Percentiles rank a stretch among this genome's conserved stretches.
Evolutionary conservation across 2,329 filamentous ascomycete species (phyloP).

Genomic region (Fragosphaeria purpurea): DNA sequence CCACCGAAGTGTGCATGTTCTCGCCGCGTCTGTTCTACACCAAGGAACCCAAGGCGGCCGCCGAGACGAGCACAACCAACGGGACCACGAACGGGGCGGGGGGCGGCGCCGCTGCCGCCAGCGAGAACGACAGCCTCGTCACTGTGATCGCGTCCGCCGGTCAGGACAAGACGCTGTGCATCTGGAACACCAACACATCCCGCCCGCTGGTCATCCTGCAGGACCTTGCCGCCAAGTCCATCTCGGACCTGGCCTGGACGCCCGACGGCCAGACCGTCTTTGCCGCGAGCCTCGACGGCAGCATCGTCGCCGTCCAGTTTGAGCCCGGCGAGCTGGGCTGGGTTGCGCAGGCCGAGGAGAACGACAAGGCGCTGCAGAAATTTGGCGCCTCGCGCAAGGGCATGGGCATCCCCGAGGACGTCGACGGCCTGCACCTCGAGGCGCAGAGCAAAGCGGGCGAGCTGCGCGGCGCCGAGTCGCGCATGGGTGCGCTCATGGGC

Average conservation of each 20-base stretch:
- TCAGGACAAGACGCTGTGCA: slow-evolving; percentile 89
- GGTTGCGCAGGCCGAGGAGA: slow-evolving; percentile 76
- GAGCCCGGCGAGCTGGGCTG: slow-evolving; percentile 82
- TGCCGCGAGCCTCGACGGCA: slow-evolving; percentile 79
- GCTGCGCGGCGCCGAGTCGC: slow-evolving; percentile 76
- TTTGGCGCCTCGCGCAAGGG: slow-evolving; percentile 82
- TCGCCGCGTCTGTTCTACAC: slow-evolving; percentile 82
- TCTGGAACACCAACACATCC: slow-evolving; percentile 96
- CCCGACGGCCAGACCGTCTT: slow-evolving; percentile 84
- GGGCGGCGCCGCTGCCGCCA: not conserved
- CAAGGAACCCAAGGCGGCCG: slow-evolving; percentile 49
- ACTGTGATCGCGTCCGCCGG: slow-evolving; percentile 96
- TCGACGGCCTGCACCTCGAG: slow-evolving; percentile 78
- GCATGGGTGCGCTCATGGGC: slow-evolving; percentile 98
- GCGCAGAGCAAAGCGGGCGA: slow-evolving; percentile 89
- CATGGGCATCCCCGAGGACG: slow-evolving; percentile 84
- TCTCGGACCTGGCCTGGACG: slow-evolving; percentile 89
- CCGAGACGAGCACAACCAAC: slow-evolving; percentile 28
- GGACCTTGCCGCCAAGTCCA: slow-evolving; percentile 80
- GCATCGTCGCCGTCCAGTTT: slow-evolving; percentile 73
- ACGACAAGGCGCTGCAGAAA: slow-evolving; percentile 84
- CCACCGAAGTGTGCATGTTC: slow-evolving; percentile 94
- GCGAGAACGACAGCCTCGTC: slow-evolving; percentile 40
- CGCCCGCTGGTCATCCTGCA: slow-evolving; percentile 83
- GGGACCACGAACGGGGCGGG: slow-evolving; percentile 30